Conservation (phyloP, 352 stramenopile species). For the Phytophthora aleatoria region DNA sequence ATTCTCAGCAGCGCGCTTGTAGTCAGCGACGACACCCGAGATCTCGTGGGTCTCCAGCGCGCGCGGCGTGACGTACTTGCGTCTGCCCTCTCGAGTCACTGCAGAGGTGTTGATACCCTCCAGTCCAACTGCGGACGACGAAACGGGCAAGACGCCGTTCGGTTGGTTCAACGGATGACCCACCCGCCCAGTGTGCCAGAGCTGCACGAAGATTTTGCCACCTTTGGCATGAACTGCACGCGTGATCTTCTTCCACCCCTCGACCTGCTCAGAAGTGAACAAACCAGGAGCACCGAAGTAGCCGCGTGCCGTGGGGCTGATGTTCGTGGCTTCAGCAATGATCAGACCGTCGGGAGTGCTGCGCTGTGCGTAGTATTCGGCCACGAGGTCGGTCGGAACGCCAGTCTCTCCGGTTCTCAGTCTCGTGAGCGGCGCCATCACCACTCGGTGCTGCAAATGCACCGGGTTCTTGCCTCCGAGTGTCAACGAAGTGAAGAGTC, state of each 20-base stretch:
- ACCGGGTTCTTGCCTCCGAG: conserved; percentile 50
- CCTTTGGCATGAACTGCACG: conserved; percentile 76
- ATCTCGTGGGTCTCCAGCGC: conserved; percentile 82
- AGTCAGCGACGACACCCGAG: conserved; percentile 34
- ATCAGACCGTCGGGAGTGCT: conserved; percentile 58
- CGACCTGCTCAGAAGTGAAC: conserved; percentile 47
- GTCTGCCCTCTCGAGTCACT: conserved; percentile 43
- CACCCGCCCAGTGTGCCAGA: conserved; percentile 84
- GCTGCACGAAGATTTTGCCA: conserved; percentile 80
- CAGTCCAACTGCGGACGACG: conserved; percentile 38
- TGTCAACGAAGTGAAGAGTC: conserved; percentile 55
- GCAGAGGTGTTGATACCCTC: conserved; percentile 33
- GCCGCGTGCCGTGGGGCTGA: conserved; percentile 40
- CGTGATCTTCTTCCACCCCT: conserved; percentile 60
- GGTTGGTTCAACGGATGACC: conserved; percentile 64
- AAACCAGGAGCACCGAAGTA: conserved; percentile 56
- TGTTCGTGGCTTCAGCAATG: conserved; percentile 66
- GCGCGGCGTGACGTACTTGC: conserved; percentile 55
- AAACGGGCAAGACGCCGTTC: conserved; percentile 50
- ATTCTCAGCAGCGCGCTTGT: conserved; percentile 35
- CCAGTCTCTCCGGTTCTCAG: conserved; percentile 40
- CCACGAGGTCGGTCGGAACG: conserved; percentile 43
- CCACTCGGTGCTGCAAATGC: conserved; percentile 64
- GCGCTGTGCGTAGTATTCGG: conserved; percentile 70
- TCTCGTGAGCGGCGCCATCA: conserved; percentile 74